Conservation (phyloP, 306 rosid species). For the Sicyos baderoa region DNA sequence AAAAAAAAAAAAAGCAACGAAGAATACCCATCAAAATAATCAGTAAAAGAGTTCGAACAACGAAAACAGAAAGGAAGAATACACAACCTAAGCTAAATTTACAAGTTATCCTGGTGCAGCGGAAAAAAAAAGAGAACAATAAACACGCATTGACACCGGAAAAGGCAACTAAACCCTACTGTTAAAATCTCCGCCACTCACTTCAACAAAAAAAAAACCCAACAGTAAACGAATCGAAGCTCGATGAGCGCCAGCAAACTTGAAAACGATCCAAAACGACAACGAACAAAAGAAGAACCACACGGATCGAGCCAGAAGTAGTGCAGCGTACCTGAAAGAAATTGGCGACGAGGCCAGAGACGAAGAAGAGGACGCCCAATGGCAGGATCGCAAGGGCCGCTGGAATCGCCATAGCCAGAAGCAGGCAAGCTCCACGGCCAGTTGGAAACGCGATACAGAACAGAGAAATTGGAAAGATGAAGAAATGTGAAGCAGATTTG, state of each 20-base stretch:
- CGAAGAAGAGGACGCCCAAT: slow-evolving; percentile 70
- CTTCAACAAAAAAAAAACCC: neutral
- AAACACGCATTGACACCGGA: neutral
- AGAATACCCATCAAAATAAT: too few species aligned
- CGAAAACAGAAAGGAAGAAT: neutral
- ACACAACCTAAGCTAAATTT: neutral
- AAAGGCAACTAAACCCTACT: neutral
- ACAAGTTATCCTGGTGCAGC: neutral
- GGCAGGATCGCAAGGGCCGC: slow-evolving; percentile 80
- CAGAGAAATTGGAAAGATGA: neutral
- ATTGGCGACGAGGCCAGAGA: slow-evolving; percentile 77
- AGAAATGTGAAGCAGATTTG: too few species aligned
- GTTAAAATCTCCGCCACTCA: neutral
- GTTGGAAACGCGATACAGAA: neutral
- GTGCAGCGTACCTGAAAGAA: slow-evolving; percentile 54
- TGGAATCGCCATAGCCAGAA: slow-evolving; percentile 52
- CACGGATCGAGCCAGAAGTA: neutral
- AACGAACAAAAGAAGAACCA: neutral
- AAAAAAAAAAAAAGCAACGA: too few species aligned
- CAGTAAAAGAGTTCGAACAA: neutral
- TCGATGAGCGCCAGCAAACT: neutral
- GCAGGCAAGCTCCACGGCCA: neutral
- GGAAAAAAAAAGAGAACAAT: neutral
- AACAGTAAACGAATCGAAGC: neutral
- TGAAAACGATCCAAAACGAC: slow-evolving; percentile 11